Evolutionary conservation across 2,329 filamentous ascomycete genomes (phyloP), one percentile per base, ranked within the genome.

Genomic region (Lachnellula suecica): DNA sequence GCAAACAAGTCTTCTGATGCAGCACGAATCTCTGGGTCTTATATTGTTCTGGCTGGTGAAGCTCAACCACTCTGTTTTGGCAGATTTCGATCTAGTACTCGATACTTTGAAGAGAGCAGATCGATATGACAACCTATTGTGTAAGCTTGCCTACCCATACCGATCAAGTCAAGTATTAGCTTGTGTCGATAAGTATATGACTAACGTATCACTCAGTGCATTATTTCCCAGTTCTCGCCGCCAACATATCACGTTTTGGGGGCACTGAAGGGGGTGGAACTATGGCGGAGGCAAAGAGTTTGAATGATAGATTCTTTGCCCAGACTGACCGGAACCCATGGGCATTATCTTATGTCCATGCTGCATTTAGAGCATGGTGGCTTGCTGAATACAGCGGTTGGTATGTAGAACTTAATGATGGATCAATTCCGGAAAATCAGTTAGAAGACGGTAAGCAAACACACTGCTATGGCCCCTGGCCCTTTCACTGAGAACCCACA

Each of bases 361-460:
- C 92, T 42, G 87, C 90, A 3, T 80, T 92, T 11, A 81, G 83
- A 49, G 83, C 87, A 4, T 91, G 89, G 80, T 99, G 94, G 94
- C 79, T 97, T 43, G 87, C 90, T 27, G 91, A 97, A 65, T 97
- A 97, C 71, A 94, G 89, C 60, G 90, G 91, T 2, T 89, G 91
- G 77, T 96, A 92, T 67, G 79, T 89, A 52, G 91, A 96, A 61
- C 82, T 87, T 43, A 57, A 82, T 19, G 79, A 82, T 29, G 76
- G 81, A 57, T 78, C 81, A 77, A 23, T 75, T 84, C 24, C 76
- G 78, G 40, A 81, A 79, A 44, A 79, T 87, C 50, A 83, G 91
- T 63, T 89, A 13, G 80, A 84, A 59, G 73, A 79, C 68, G 75
- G 75, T 79, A 59, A 64, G 70, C 44, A 24, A 5, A n/a, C n/a